Base-by-base conservation (phyloP, 768 basidiomycete species). In the Suillus americanus region DNA sequence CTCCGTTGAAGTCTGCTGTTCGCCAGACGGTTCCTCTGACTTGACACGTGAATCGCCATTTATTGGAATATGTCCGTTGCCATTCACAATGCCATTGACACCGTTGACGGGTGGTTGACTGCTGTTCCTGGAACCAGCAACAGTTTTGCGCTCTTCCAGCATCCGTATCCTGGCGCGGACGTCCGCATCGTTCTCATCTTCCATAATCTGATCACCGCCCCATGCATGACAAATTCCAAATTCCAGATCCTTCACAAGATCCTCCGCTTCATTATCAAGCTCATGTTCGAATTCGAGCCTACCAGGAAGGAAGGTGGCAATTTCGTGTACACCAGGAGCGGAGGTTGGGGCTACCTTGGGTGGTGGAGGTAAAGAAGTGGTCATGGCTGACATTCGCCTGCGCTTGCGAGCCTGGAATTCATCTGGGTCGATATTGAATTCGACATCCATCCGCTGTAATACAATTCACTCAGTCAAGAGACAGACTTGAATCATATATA, bases 251-350 rank as follows among this genome's bases (percentile, higher is more conserved):
- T 98, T 99, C 67, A 98, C 90, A 2, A 94, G 78, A 70, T 96
- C 90, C 74, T 99, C 97, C 0, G 97, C 97, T 60, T 99, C 97
- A 74, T 99, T 97, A 72, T 98, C 96, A 5, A 94, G 79, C 76
- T 99, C 97, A 70, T 96, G 95, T 73, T 99, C 97, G 73, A 99
- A 99, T 76, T 99, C 97, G 41, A 99, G 83, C n/a, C 97, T 89
- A 18, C 97, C 97, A 10, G 97, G 97, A 73, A 99, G 89, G 79
- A 90, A 99, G 0, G 90, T 91, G 18, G 90, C 88, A 46, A 99
- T 85, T 78, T 99, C 97, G 74, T 98, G 97, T 18, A 93, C 87
- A 5, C 88, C 94, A 3, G 97, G 97, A 0, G 90, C 88, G 7
- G 97, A 99, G 7, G 91, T 93, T 5, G 95, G 91, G 1, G 91